phyloP scores from a whole-genome alignment of 495 filamentous ascomycete species.

The Letharia columbiana region DNA sequence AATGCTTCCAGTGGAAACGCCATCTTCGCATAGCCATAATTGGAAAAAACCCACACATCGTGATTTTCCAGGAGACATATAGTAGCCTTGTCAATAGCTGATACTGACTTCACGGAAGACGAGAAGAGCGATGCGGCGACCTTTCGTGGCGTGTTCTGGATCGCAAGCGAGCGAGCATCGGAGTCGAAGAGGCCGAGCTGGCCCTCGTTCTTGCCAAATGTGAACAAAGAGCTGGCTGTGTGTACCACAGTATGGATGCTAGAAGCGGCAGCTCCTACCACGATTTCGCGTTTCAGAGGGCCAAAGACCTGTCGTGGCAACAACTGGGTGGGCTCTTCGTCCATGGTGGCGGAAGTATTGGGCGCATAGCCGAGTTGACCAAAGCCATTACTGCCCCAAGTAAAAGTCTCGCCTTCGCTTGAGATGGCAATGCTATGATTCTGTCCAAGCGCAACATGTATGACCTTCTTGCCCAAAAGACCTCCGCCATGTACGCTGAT shows the following conservation, averaged over 20 bases:
- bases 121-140: conserved; percentile 83
- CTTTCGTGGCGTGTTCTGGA: conserved; percentile 71
- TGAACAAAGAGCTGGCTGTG: conserved; percentile 72
- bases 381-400: conserved; percentile 84
- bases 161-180: conserved; percentile 79
- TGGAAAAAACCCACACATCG: conserved; percentile 86
- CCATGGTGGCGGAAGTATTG: conserved; percentile 24
- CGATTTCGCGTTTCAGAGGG: conserved; percentile 72
- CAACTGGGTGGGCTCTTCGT: conserved; percentile 59
- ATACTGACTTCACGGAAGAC: conserved; percentile 64
- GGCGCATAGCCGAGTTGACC: conserved; percentile 81
- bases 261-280: conserved; percentile 82
- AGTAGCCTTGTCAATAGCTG: conserved; percentile 87
- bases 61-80: conserved; percentile 75
- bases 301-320: conserved; percentile 86
- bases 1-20: conserved; percentile 69
- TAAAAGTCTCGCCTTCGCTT: conserved; percentile 72
- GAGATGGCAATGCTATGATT: conserved; percentile 85
- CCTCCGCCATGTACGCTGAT: conserved; percentile 67
- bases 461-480: conserved; percentile 59
- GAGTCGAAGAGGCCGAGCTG: conserved; percentile 92
- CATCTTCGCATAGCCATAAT: conserved; percentile 83
- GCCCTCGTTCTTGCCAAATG: conserved; percentile 92
- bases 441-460: conserved; percentile 71
- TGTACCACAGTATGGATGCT: conserved; percentile 85